These are phyloP conservation scores for Trametes punicea DNA, from an alignment of 768 basidiomycete genomes.

Conservation along the genomic window DNA sequence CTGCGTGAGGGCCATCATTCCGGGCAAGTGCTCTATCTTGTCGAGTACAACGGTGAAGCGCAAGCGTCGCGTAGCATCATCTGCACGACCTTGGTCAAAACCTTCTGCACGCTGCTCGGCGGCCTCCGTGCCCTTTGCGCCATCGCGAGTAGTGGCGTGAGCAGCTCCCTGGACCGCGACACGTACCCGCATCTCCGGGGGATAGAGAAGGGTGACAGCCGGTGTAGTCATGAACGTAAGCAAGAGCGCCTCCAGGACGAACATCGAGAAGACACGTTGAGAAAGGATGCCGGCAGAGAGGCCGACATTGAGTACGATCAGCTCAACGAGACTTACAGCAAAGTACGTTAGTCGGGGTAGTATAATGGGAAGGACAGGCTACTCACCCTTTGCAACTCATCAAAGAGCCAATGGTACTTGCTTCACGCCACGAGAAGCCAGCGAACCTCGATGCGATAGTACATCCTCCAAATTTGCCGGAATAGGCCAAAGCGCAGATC, in stretches of 20 bases:
- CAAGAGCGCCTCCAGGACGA: conserved; percentile 79
- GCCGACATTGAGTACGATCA: conserved; percentile 96
- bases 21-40: conserved; percentile 83
- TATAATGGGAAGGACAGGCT: not conserved
- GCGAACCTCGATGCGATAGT: conserved; percentile 59
- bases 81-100: conserved; percentile 3
- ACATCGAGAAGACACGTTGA: conserved; percentile 86
- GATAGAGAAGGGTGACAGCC: conserved; percentile 63
- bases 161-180: conserved; percentile 44
- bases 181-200: conserved; percentile 54
- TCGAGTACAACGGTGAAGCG: conserved; percentile 86
- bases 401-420: conserved; percentile 79
- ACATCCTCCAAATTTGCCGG: conserved; percentile 89
- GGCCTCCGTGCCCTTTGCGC: conserved; percentile 31
- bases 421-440: conserved; percentile 79
- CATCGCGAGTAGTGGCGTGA: conserved; percentile 40
- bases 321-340: conserved; percentile 67
- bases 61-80: conserved; percentile 39
- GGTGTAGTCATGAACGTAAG: conserved; percentile 89
- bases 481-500: conserved; percentile 74
- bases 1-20: conserved; percentile 87
- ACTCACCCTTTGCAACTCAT: conserved; percentile 94
- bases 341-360: not conserved
- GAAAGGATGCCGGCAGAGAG: conserved; percentile 71
- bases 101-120: not conserved